Percentiles rank a stretch among this genome's conserved stretches.
These are phyloP conservation scores for Tieghemiomyces parasiticus DNA, from an alignment of 192 early-diverging fungal genomes.

Conservation along the genomic window DNA sequence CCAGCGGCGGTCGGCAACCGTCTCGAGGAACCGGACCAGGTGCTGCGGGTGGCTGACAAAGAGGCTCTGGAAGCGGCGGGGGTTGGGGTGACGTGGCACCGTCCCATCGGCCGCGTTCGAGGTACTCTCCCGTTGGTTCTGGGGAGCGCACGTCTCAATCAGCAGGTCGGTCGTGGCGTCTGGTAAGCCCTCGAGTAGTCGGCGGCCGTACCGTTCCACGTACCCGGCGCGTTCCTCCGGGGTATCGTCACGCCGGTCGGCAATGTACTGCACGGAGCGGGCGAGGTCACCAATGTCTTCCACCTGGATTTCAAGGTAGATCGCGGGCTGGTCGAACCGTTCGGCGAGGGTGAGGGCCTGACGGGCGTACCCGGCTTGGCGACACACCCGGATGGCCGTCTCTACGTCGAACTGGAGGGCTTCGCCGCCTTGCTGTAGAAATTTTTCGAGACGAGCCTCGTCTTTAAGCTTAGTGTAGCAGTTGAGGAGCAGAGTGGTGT, in stretches of 20 bases:
- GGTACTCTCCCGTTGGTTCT: no score
- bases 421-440: constrained; percentile 57
- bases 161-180: constrained; percentile 36
- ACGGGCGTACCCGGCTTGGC: constrained; percentile 75
- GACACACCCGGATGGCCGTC: constrained; percentile 85
- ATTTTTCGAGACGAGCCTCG: constrained; percentile 67
- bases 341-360: constrained; percentile 87
- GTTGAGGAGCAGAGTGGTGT: constrained; percentile 90
- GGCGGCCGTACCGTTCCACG: constrained; percentile 39
- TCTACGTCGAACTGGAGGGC: constrained; percentile 85
- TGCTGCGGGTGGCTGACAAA: constrained; percentile 75
- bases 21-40: constrained; percentile 71
- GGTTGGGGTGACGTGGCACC: constrained; percentile 20
- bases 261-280: constrained; percentile 63
- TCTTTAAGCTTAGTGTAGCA: constrained; percentile 95
- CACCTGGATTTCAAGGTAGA: constrained; percentile 78
- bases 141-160: constrained; percentile 36
- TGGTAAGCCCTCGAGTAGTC: constrained; percentile 34
- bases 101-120: not conserved
- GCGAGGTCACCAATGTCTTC: constrained; percentile 75
- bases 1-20: constrained; percentile 68
- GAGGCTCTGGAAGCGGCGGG: constrained; percentile 68
- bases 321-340: constrained; percentile 63
- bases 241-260: constrained; percentile 22
- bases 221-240: constrained; percentile 27